Conservation (phyloP, 179 eudicot species). For the Corrigiola litoralis region DNA sequence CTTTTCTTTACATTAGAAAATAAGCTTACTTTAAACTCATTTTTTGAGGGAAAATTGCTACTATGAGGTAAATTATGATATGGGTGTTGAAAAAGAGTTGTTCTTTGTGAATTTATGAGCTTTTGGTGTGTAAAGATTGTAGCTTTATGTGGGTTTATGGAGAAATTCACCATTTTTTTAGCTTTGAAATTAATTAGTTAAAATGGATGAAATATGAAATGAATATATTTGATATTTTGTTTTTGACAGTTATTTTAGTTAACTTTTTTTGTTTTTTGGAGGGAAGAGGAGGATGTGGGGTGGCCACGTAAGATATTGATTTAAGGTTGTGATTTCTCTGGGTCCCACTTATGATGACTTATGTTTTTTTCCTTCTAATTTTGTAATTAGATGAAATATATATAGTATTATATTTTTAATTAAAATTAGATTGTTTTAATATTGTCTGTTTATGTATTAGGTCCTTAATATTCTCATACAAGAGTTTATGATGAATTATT, state of each 20-base stretch:
- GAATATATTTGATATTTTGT: neutral
- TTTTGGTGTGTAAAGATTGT: constrained; percentile 14
- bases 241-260: neutral
- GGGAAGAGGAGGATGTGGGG: constrained; percentile 18
- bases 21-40: constrained; percentile 31
- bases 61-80: neutral
- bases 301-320: constrained; percentile 22
- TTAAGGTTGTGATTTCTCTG: constrained; percentile 2
- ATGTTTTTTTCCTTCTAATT: neutral
- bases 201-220: neutral
- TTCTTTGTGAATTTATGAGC: neutral
- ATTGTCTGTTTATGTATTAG: too few species aligned
- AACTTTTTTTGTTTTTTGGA: neutral
- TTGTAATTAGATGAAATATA: too few species aligned
- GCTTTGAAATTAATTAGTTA: neutral
- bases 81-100: constrained; percentile 4
- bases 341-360: constrained; percentile 16
- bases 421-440: too few species aligned
- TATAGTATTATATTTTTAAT: too few species aligned
- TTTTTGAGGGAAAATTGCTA: constrained; percentile 12
- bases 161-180: constrained; percentile 31
- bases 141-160: constrained; percentile 10
- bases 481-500: too few species aligned
- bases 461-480: too few species aligned
- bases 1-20: constrained; percentile 34